Evolutionary conservation across 768 basidiomycete genomes (phyloP).

Genomic region (Amanita polypyramis): DNA sequence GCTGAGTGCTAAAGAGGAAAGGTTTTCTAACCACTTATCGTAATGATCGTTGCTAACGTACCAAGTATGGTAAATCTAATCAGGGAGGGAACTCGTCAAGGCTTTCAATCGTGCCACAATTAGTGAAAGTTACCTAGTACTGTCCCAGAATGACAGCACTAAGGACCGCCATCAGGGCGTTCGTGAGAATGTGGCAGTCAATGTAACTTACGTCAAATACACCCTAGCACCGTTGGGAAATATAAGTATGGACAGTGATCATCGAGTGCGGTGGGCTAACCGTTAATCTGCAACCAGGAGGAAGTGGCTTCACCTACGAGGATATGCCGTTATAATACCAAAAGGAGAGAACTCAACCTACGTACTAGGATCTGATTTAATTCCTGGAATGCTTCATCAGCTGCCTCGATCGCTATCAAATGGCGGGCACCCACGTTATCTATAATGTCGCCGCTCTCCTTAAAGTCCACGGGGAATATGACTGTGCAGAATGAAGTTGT

Average conservation of each 20-base stretch:
- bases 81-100: background rate
- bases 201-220: conserved; percentile 36
- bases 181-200: background rate
- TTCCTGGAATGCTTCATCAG: conserved; percentile 20
- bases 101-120: conserved; percentile 6
- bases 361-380: conserved; percentile 40
- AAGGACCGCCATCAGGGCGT: background rate
- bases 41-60: conserved; percentile 15
- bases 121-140: conserved; percentile 27
- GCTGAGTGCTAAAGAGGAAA: conserved; percentile 38
- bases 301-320: conserved; percentile 31
- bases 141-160: conserved; percentile 49
- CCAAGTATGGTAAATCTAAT: conserved; percentile 39
- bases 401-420: background rate
- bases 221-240: conserved; percentile 22
- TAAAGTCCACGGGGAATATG: conserved; percentile 86
- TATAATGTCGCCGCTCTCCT: conserved; percentile 64
- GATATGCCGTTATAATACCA: background rate
- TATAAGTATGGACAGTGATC: background rate
- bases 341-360: background rate
- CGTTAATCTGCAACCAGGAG: conserved; percentile 40
- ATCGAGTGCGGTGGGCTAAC: conserved; percentile 19
- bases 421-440: conserved; percentile 36
- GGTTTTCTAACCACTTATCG: background rate
- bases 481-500: conserved; percentile 24